These are phyloP conservation scores for Astrothelium subdiscretum DNA, from an alignment of 495 filamentous ascomycete genomes.

Conservation along the genomic window DNA sequence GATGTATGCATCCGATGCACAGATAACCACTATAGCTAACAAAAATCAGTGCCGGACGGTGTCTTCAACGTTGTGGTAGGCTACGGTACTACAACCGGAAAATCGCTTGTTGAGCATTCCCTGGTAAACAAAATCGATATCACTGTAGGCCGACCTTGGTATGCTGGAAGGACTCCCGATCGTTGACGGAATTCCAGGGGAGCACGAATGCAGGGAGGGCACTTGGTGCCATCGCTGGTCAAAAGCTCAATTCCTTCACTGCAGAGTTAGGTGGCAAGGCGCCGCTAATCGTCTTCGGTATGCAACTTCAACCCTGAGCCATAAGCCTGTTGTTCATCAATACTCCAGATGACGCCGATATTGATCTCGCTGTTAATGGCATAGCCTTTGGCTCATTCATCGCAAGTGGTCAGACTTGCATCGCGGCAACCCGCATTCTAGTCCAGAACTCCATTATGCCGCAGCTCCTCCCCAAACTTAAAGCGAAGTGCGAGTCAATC, in stretches of 20 bases:
- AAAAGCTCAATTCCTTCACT: slow-evolving; percentile 43
- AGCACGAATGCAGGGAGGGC: slow-evolving; percentile 32
- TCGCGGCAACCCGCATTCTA: slow-evolving; percentile 48
- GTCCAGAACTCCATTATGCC: slow-evolving; percentile 38
- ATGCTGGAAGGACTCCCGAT: background rate
- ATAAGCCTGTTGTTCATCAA: background rate
- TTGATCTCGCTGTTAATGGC: slow-evolving; percentile 43
- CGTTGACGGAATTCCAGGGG: background rate
- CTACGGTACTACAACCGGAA: slow-evolving; percentile 41
- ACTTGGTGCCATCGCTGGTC: slow-evolving; percentile 37
- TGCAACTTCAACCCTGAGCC: background rate
- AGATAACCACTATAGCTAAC: background rate
- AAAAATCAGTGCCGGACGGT: slow-evolving; percentile 35
- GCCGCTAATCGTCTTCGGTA: slow-evolving; percentile 35
- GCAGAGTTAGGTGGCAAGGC: slow-evolving; percentile 53
- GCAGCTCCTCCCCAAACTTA: slow-evolving; percentile 27
- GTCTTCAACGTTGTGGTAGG: slow-evolving; percentile 48
- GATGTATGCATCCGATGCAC: slow-evolving; percentile 8
- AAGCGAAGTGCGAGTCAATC: slow-evolving; percentile 31
- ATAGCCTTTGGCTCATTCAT: slow-evolving; percentile 48
- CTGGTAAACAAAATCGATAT: slow-evolving; percentile 49
- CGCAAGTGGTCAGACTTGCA: slow-evolving; percentile 51
- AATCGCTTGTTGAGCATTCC: slow-evolving; percentile 40
- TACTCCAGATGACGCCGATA: slow-evolving; percentile 36
- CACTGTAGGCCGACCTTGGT: slow-evolving; percentile 35